These are phyloP conservation scores for Aspergillus campestris DNA, from an alignment of 495 filamentous ascomycete genomes.

Conservation along the genomic window DNA sequence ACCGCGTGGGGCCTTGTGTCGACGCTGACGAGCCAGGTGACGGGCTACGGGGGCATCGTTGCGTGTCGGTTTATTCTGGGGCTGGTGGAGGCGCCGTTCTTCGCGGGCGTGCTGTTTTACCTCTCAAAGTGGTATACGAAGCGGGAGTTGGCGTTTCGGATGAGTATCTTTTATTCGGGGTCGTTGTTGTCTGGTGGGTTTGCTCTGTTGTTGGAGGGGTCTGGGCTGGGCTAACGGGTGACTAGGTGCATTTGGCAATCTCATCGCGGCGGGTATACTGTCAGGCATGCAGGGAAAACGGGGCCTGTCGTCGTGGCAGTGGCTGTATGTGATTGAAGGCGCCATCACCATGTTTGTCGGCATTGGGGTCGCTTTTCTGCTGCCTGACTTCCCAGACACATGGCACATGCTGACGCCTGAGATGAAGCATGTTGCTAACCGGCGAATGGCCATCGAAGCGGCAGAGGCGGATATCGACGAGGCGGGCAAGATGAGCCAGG, in stretches of 20 bases:
- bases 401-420: slow-evolving; percentile 38
- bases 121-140: slow-evolving; percentile 54
- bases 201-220: too few relatives aligned
- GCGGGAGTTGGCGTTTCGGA: slow-evolving; percentile 48
- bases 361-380: slow-evolving; percentile 27
- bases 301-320: slow-evolving; percentile 42
- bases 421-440: slow-evolving; percentile 42
- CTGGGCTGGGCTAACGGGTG: too few relatives aligned
- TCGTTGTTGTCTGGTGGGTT: slow-evolving; percentile 42
- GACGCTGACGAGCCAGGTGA: slow-evolving; percentile 42
- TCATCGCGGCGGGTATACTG: slow-evolving; percentile 50
- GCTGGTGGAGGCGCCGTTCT: slow-evolving; percentile 46
- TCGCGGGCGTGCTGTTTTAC: slow-evolving; percentile 44
- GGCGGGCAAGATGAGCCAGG: slow-evolving; percentile 37
- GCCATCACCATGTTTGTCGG: slow-evolving; percentile 34
- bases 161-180: slow-evolving; percentile 59
- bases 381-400: slow-evolving; percentile 44
- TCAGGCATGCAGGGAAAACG: slow-evolving; percentile 29
- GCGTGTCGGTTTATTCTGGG: slow-evolving; percentile 47
- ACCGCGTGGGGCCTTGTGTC: slow-evolving; percentile 47
- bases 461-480: slow-evolving; percentile 43
- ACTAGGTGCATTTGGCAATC: slow-evolving; percentile 53
- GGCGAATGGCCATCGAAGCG: slow-evolving; percentile 40
- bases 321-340: slow-evolving; percentile 46
- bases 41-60: slow-evolving; percentile 44